Evolutionary conservation across 768 basidiomycete genomes (phyloP).

Genomic region (Hypholoma sublateritium): DNA sequence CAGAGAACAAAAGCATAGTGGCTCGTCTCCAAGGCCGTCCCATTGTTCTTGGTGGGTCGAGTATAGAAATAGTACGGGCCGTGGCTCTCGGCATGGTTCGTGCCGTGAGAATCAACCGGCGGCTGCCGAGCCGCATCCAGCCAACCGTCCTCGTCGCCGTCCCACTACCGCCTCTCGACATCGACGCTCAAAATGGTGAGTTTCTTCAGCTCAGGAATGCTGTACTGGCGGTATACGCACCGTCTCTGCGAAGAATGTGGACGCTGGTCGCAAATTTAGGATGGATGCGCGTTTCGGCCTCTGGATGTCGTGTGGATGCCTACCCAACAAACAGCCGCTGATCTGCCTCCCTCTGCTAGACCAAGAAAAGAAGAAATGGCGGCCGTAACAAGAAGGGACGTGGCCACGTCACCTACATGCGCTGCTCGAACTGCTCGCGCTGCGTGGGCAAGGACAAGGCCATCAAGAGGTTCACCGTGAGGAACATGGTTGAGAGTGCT

Average conservation of each 20-base stretch:
- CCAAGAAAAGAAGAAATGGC: slow-evolving; percentile 98
- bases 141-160: slow-evolving; percentile 30
- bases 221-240: background rate
- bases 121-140: slow-evolving; percentile 27
- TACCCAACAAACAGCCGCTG: slow-evolving; percentile 10
- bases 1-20: slow-evolving; percentile 5
- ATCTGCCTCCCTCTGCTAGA: slow-evolving; percentile 47
- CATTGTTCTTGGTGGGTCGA: slow-evolving; percentile 4
- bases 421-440: slow-evolving; percentile 99
- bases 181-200: slow-evolving; percentile 43
- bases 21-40: background rate
- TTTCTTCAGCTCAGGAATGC: slow-evolving; percentile 14
- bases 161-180: slow-evolving; percentile 38
- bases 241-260: slow-evolving; percentile 22
- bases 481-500: slow-evolving; percentile 99
- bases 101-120: slow-evolving; percentile 26
- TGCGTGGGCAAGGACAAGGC: slow-evolving; percentile 99
- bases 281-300: slow-evolving; percentile 33
- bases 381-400: slow-evolving; percentile 99
- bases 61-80: background rate
- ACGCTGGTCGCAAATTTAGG: slow-evolving; percentile 24
- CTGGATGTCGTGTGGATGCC: slow-evolving; percentile 32
- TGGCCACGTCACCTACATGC: slow-evolving; percentile 91
- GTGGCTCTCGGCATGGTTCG: slow-evolving; percentile 9
- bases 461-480: slow-evolving; percentile 98